A percentile compares a stretch with the other conserved stretches of the same genome.
These are phyloP conservation scores for Pulveroboletus sp. DNA, from an alignment of 768 basidiomycete species.

Conservation along the genomic window DNA sequence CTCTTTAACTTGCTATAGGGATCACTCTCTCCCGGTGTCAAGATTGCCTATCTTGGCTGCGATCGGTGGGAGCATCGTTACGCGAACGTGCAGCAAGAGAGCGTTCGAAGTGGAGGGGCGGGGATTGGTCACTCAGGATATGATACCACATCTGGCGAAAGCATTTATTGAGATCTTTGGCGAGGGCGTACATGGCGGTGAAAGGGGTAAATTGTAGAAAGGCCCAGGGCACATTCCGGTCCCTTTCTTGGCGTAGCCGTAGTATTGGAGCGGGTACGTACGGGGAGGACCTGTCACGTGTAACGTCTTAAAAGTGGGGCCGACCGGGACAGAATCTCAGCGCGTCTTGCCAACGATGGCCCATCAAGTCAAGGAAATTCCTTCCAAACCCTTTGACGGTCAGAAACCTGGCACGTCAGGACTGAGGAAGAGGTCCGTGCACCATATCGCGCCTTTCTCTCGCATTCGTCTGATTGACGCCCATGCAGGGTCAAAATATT, in stretches of 20 bases:
- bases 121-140: conserved; percentile 77
- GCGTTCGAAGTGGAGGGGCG: conserved; percentile 78
- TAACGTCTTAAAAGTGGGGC: conserved; percentile 19
- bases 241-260: too few relatives aligned
- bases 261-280: conserved; percentile 4
- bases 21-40: conserved; percentile 51
- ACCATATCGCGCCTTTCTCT: conserved; percentile 10
- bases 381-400: conserved; percentile 85
- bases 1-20: conserved; percentile 44
- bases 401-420: conserved; percentile 99
- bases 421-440: conserved; percentile 79
- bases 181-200: conserved; percentile 28
- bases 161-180: conserved; percentile 76
- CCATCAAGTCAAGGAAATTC: conserved; percentile 56
- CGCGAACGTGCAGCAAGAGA: conserved; percentile 72
- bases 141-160: conserved; percentile 59
- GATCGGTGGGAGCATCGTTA: conserved; percentile 83
- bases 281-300: conserved; percentile 22
- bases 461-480: conserved; percentile 18
- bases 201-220: conserved; percentile 35
- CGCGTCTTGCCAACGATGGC: conserved; percentile 33
- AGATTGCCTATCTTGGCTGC: conserved; percentile 82
- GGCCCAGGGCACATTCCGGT: too few relatives aligned
- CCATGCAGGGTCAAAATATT: conserved; percentile 87
- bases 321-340: not conserved